Percentiles rank a stretch among this genome's conserved stretches.
These are phyloP conservation scores for Penicillium ochrochloron DNA, from an alignment of 495 filamentous ascomycete species.

Conservation along the genomic window DNA sequence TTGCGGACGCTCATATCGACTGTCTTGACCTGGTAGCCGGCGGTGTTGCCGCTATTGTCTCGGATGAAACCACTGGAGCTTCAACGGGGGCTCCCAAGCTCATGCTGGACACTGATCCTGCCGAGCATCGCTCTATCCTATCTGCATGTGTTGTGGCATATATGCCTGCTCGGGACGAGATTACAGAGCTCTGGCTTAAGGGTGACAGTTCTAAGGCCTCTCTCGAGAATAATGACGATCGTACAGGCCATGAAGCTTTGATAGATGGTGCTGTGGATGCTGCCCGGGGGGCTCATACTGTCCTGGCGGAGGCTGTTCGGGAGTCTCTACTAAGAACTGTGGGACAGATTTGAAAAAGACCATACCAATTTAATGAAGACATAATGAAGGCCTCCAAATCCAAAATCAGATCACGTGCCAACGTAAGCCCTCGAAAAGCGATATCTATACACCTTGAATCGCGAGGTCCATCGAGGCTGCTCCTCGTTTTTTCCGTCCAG, in stretches of 20 bases:
- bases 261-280: slow-evolving; percentile 69
- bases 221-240: slow-evolving; percentile 34
- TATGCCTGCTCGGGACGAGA: slow-evolving; percentile 82
- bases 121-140: slow-evolving; percentile 70
- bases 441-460: neutral
- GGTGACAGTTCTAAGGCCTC: slow-evolving; percentile 61
- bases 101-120: slow-evolving; percentile 82
- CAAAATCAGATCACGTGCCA: neutral
- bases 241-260: slow-evolving; percentile 53
- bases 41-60: slow-evolving; percentile 82
- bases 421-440: slow-evolving; percentile 1
- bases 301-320: slow-evolving; percentile 62
- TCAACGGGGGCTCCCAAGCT: slow-evolving; percentile 49
- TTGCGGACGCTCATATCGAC: slow-evolving; percentile 94
- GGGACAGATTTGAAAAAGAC: slow-evolving; percentile 19
- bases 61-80: slow-evolving; percentile 41
- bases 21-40: slow-evolving; percentile 90
- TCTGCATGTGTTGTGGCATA: slow-evolving; percentile 92
- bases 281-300: slow-evolving; percentile 59
- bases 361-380: slow-evolving; percentile 27
- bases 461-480: neutral
- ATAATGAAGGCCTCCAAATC: slow-evolving; percentile 12
- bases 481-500: neutral
- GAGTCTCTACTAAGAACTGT: slow-evolving; percentile 52
- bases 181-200: slow-evolving; percentile 93